Evolutionary conservation across 768 basidiomycete genomes (phyloP).

Genomic region (Candolleomyces eurysporus): DNA sequence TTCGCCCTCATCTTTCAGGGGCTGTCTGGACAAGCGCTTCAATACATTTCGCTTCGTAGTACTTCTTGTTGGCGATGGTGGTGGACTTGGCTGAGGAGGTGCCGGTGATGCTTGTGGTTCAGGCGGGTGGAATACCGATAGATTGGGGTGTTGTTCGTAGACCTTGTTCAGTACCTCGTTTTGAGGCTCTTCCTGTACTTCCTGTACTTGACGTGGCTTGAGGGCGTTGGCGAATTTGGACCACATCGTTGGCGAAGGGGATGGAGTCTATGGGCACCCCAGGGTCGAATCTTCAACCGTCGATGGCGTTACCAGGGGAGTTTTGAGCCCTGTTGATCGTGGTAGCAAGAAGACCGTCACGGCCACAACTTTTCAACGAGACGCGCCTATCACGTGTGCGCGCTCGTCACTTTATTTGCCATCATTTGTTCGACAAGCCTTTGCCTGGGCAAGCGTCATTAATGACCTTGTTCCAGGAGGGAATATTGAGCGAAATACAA

Average conservation of each 20-base stretch:
- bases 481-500: too few species aligned
- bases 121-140: conserved; percentile 52
- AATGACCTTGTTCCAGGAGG: background rate
- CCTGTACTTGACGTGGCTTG: conserved; percentile 37
- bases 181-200: conserved; percentile 28
- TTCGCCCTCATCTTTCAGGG: conserved; percentile 40
- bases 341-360: background rate
- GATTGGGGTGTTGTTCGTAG: conserved; percentile 59
- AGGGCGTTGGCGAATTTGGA: conserved; percentile 58
- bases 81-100: conserved; percentile 30
- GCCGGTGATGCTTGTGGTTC: conserved; percentile 26
- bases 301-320: background rate
- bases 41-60: conserved; percentile 45
- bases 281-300: background rate
- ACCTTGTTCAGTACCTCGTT: conserved; percentile 50
- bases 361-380: conserved; percentile 1
- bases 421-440: background rate
- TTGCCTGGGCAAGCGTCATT: background rate
- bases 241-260: conserved; percentile 44
- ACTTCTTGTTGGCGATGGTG: conserved; percentile 50
- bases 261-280: background rate
- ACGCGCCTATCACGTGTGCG: background rate
- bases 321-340: background rate
- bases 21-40: conserved; percentile 48
- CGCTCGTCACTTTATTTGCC: background rate